Evolutionary conservation across 768 basidiomycete species (phyloP).

Genomic region (Boletus reticulatus): DNA sequence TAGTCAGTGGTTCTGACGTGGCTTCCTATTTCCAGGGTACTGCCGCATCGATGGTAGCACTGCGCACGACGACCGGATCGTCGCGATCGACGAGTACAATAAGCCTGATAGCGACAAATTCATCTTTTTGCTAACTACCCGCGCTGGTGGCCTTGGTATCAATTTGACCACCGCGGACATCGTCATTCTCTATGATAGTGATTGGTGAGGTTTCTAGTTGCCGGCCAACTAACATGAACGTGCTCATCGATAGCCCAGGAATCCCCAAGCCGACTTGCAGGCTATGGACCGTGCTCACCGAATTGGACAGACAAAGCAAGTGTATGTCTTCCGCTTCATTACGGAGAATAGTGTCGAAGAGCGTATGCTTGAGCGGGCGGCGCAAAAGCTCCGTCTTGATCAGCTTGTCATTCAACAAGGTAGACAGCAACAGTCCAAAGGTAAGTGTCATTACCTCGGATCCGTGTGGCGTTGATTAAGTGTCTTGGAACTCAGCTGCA

Average conservation of each 20-base stretch:
- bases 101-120: conserved; percentile 92
- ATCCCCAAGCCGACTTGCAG: conserved; percentile 97
- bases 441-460: conserved; percentile 34
- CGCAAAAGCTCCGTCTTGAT: conserved; percentile 92
- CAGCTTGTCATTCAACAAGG: conserved; percentile 98
- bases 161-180: conserved; percentile 94
- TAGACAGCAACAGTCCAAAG: conserved; percentile 76
- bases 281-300: conserved; percentile 98
- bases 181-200: conserved; percentile 93
- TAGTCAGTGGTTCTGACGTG: conserved; percentile 1
- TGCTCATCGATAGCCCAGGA: conserved; percentile 50
- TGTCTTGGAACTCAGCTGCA: conserved; percentile 51
- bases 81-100: conserved; percentile 97
- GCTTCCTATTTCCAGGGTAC: conserved; percentile 57
- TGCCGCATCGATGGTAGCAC: conserved; percentile 96
- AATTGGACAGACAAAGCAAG: conserved; percentile 91
- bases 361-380: conserved; percentile 85
- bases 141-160: conserved; percentile 96
- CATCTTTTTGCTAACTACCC: conserved; percentile 93
- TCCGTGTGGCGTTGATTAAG: background rate
- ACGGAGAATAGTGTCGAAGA: conserved; percentile 89
- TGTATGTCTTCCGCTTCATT: conserved; percentile 85
- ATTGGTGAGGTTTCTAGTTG: conserved; percentile 61
- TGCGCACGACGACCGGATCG: conserved; percentile 93
- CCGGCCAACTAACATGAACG: background rate